Evolutionary conservation across 441 rosid species (phyloP), one percentile per base, ranked within the genome.

Genomic region (Macaranga tanarius): DNA sequence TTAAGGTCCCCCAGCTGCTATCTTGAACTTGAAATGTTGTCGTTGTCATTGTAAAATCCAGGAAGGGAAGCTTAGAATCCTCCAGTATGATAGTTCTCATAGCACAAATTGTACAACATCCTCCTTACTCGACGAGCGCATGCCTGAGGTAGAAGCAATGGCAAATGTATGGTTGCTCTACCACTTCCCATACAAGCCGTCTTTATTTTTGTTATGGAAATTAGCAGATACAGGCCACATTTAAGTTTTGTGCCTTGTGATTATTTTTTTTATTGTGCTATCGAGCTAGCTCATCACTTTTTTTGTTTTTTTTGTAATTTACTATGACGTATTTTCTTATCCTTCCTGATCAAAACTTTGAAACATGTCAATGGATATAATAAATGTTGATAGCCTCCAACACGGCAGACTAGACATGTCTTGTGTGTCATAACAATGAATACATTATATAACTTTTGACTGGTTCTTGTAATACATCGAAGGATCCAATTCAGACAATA

Each of bases 11-110:
- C 67, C 54, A 69, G 66, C 42, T 68, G 16, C 60, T 25, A 23
- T 65, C 15, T 38, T 67, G 50, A 65, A 72, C 70, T 42, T 44
- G 50, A 45, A 7, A 23, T 47, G 38, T 45, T 65, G 34, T 52
- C 38, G 6, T 34, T 34, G 38, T 34, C n/a, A n/a, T n/a, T 76
- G 69, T 71, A 13, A 76, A 78, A 66, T 85, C 73, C 90, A 93
- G 98, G 96, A 93, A 83, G 97, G 98, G 26, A 90, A 90, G 71
- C 89, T 93, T 71, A 84, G 96, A 71, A 78, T 93, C 67, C 88
- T 93, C 71, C 87, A 81, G 56, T 87, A 84, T 75, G 91, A 87
- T 80, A 83, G 87, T 76, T 84, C 87, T 71, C 79, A 71, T 69
- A 82, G 79, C 23, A 76, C 83, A 44, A 85, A 84, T 80, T 76